Evolutionary conservation across 148 eudicot species (phyloP), one percentile per base, ranked within the genome.

Genomic region (Camellia lanceoleosa): DNA sequence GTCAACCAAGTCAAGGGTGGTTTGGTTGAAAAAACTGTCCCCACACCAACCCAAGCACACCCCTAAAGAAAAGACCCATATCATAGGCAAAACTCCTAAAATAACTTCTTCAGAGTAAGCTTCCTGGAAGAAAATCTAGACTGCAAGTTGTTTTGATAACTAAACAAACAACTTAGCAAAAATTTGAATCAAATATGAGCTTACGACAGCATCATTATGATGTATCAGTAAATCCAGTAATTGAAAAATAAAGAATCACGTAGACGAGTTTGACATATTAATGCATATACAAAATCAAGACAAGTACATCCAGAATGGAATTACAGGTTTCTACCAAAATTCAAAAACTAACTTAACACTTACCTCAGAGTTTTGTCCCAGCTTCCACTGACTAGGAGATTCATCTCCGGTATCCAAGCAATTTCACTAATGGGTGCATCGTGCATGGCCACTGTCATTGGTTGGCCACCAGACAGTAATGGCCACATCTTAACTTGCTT

Each of bases 401-500:
- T 93, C 92, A 95, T 93, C 83, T 95, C 97, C 51, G 97, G 94
- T 73, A 95, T 91, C 98, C 98, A 95, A 51, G 97, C 97, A 69
- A 95, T 83, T 56, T 93, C 93, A 79, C 87, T 95, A 19, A 95
- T 81, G 16, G 98, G 94, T 55, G 94, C 96, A 87, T 95, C 97
- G 83, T 95, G 98, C 92, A 87, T 86, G 67, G 91, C 98, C 68
- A 95, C 97, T 7, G 92, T 89, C 43, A 93, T 87, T 0, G 98
- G 85, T 83, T 90, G 97, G 58, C 88, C 90, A 81, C 90, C 96
- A 78, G 93, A 87, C 70, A 84, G 69, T 42, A 94, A 86, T 41
- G 88, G 94, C 98, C 97, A 95, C 98, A 95, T 95, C 83, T 95
- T 95, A 5, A 88, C 97, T 80, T 91, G 98, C 78, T 95, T 95